phyloP scores from a whole-genome alignment of 495 filamentous ascomycete species.

The Tricharina praecox region DNA sequence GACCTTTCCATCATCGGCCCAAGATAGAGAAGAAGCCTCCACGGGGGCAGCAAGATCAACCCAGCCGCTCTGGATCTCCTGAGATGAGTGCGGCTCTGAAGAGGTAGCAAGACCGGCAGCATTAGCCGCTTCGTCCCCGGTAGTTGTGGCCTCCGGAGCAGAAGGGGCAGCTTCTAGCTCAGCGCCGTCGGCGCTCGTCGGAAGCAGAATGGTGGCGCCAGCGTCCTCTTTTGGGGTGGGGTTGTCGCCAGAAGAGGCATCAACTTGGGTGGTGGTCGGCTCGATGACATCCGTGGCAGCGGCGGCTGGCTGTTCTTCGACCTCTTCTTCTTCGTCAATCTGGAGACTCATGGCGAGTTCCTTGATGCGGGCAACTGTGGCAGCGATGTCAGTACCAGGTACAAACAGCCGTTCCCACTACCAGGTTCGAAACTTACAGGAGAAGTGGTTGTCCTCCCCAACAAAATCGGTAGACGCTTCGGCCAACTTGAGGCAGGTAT shows the following conservation, averaged over 20 bases:
- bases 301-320: conserved; percentile 5
- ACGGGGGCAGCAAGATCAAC: background rate
- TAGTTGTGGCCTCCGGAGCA: background rate
- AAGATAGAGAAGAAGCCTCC: too few relatives aligned
- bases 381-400: conserved; percentile 8
- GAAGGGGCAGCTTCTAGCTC: conserved; percentile 4
- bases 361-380: conserved; percentile 20
- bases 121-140: background rate
- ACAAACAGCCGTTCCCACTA: background rate
- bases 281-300: conserved; percentile 3
- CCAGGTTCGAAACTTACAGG: conserved; percentile 17
- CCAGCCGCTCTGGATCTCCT: background rate
- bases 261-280: too few relatives aligned
- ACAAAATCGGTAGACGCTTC: conserved; percentile 52
- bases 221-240: background rate
- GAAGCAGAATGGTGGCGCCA: background rate
- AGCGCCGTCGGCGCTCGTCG: background rate
- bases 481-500: conserved; percentile 68
- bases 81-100: background rate
- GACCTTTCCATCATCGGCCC: conserved; percentile 16
- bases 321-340: background rate
- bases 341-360: conserved; percentile 11
- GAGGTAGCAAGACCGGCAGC: background rate
- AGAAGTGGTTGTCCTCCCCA: conserved; percentile 13
- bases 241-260: background rate